phyloP scores from a whole-genome alignment of 495 filamentous ascomycete genomes.

The Aspergillus sclerotiicarbonarius region DNA sequence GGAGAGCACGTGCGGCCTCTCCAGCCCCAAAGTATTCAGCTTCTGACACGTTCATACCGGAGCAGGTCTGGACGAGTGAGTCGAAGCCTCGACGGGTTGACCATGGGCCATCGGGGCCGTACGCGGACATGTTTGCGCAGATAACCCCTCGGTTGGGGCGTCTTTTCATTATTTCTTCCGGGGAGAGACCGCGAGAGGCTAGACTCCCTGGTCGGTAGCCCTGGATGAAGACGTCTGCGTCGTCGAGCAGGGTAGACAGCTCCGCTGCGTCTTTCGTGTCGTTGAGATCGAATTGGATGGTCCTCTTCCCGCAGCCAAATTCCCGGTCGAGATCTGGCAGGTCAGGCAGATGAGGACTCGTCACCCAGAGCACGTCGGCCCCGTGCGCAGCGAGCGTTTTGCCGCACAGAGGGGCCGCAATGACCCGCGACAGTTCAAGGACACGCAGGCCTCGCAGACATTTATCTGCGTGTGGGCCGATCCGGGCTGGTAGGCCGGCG shows the following conservation, averaged over 20 bases:
- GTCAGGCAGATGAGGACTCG: constrained; percentile 57
- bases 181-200: constrained; percentile 48
- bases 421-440: constrained; percentile 58
- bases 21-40: constrained; percentile 55
- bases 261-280: constrained; percentile 33
- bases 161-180: constrained; percentile 35
- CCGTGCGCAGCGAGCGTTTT: constrained; percentile 59
- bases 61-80: constrained; percentile 48
- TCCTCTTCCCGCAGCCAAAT: constrained; percentile 60
- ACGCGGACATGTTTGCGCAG: constrained; percentile 62
- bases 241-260: constrained; percentile 48
- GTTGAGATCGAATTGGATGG: constrained; percentile 51
- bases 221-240: constrained; percentile 49
- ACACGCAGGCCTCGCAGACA: constrained; percentile 35
- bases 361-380: constrained; percentile 61
- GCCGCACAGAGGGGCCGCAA: constrained; percentile 51
- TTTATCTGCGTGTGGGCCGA: constrained; percentile 15
- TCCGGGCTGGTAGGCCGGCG: constrained; percentile 10
- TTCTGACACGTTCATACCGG: constrained; percentile 50
- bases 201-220: constrained; percentile 60
- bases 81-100: constrained; percentile 37
- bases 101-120: constrained; percentile 41
- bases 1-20: constrained; percentile 61
- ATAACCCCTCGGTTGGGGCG: constrained; percentile 49
- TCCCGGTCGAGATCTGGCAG: constrained; percentile 67